Conservation (phyloP, 305 asterid species). For the Petunia hybrid region DNA sequence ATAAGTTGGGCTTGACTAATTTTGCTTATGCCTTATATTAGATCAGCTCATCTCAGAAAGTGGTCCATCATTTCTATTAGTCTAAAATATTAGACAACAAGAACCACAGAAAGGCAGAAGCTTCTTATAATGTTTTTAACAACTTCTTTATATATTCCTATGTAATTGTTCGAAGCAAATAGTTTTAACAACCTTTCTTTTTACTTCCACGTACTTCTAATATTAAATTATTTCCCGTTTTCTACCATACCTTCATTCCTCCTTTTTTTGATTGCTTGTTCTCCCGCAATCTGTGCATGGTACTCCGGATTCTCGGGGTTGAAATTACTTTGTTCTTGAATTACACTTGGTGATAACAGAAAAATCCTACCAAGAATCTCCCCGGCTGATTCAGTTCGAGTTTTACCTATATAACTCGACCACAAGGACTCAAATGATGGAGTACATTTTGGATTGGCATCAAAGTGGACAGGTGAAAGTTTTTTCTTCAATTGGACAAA, state of each 20-base stretch:
- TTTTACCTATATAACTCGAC: slow-evolving; percentile 1
- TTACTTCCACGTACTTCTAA: neutral
- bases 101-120: neutral
- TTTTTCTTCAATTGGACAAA: slow-evolving; percentile 6
- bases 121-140: neutral
- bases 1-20: neutral
- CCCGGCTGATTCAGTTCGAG: slow-evolving; percentile 7
- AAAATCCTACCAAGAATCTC: neutral
- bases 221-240: neutral
- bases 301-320: neutral
- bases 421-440: slow-evolving; percentile 20
- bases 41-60: neutral
- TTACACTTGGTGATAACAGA: neutral
- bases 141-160: neutral
- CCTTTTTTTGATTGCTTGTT: neutral
- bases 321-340: neutral
- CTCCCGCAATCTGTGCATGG: neutral
- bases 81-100: neutral
- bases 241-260: neutral
- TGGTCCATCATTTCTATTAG: neutral
- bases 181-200: neutral
- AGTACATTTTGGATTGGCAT: slow-evolving; percentile 15
- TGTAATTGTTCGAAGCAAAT: neutral
- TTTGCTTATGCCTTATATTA: no score
- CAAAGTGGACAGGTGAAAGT: neutral